A percentile compares a stretch with the other conserved stretches of the same genome.
Conservation (phyloP, 495 filamentous ascomycete species). For the Daldinia bambusicola region DNA sequence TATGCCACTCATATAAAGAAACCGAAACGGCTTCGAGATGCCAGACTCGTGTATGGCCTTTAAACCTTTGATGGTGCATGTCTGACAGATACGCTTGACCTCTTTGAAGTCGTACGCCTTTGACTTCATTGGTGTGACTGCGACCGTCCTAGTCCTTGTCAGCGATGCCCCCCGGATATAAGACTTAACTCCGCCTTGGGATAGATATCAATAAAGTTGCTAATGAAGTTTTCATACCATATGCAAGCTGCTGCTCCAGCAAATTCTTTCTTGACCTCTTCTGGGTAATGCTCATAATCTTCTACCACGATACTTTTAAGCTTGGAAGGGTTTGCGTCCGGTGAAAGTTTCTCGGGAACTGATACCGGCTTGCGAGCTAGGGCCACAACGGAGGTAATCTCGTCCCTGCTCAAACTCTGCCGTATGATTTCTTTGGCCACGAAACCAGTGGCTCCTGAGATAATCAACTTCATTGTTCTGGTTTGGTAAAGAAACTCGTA, state of each 20-base stretch:
- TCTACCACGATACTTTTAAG: conserved; percentile 52
- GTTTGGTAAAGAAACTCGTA: neutral
- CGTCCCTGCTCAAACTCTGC: conserved; percentile 52
- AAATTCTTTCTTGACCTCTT: conserved; percentile 53
- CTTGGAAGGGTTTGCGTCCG: conserved; percentile 48
- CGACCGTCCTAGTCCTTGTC: conserved; percentile 53
- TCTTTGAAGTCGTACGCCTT: conserved; percentile 52
- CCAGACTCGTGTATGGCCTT: conserved; percentile 50
- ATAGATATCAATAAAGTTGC: neutral
- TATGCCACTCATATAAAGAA: conserved; percentile 60
- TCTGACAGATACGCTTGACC: conserved; percentile 56
- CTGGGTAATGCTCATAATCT: conserved; percentile 57
- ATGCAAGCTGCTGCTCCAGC: conserved; percentile 62
- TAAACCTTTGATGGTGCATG: conserved; percentile 54
- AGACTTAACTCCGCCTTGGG: conserved; percentile 7
- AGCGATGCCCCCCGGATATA: conserved; percentile 16
- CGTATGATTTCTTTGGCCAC: conserved; percentile 58
- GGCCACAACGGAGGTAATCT: conserved; percentile 56
- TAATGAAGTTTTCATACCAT: conserved; percentile 50
- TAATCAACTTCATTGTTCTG: conserved; percentile 59
- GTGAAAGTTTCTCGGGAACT: conserved; percentile 33
- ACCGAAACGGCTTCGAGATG: conserved; percentile 52
- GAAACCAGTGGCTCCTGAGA: conserved; percentile 61
- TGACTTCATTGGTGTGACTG: conserved; percentile 54
- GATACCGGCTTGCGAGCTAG: conserved; percentile 53